Percentiles rank a stretch among this genome's conserved stretches.
phyloP scores from a whole-genome alignment of 805 yeast genomes.

The Pichia membranifaciens region DNA sequence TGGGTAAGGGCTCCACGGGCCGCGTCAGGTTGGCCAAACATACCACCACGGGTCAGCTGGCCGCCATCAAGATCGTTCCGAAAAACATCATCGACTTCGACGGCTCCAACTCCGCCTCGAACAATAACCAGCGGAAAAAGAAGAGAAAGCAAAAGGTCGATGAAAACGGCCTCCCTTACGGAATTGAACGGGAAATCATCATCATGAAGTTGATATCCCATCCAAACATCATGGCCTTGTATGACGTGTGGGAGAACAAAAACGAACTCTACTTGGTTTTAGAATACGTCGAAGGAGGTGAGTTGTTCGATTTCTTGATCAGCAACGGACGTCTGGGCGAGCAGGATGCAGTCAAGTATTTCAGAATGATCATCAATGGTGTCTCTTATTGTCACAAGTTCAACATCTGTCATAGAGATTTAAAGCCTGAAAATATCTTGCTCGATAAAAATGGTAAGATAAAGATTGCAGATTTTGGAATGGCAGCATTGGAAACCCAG shows the following conservation, averaged over 20 bases:
- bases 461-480: conserved; percentile 81
- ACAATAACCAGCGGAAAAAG: conserved; percentile 20
- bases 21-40: conserved; percentile 73
- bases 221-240: conserved; percentile 86
- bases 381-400: conserved; percentile 77
- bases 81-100: conserved; percentile 36
- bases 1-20: conserved; percentile 82
- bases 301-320: conserved; percentile 68
- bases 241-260: conserved; percentile 97
- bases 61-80: conserved; percentile 80
- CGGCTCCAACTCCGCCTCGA: conserved; percentile 3
- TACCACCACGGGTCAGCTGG: conserved; percentile 60
- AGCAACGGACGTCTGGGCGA: conserved; percentile 67
- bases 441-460: conserved; percentile 61
- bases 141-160: conserved; percentile 21
- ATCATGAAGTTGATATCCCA: conserved; percentile 95
- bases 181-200: conserved; percentile 94
- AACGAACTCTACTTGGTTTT: conserved; percentile 76
- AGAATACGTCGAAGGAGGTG: conserved; percentile 88
- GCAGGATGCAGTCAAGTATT: conserved; percentile 67
- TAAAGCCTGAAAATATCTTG: conserved; percentile 74
- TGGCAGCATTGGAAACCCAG: conserved; percentile 78
- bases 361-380: conserved; percentile 71
- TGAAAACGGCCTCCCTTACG: conserved; percentile 71
- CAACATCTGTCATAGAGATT: conserved; percentile 76